These are phyloP conservation scores for Mycosphaerella sp. DNA, from an alignment of 2,329 filamentous ascomycete genomes.

Conservation along the genomic window DNA sequence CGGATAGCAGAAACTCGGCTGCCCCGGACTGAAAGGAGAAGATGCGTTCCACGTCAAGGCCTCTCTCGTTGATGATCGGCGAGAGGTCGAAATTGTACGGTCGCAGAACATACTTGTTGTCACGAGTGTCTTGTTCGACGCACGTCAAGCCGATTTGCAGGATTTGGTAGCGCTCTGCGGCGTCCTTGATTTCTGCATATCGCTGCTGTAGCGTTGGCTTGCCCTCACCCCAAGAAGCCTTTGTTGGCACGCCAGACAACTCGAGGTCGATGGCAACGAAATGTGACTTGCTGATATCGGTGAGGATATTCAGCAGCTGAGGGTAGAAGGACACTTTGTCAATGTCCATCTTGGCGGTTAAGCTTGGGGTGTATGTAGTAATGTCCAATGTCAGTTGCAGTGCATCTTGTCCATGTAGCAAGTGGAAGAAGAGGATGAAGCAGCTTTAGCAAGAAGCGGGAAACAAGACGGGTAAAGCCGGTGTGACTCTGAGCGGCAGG, in stretches of 20 bases:
- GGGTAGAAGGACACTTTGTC: slow-evolving; percentile 45
- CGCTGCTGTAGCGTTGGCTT: slow-evolving; percentile 52
- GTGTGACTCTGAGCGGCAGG: neutral
- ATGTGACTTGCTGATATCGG: slow-evolving; percentile 51
- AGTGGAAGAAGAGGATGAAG: slow-evolving; percentile 16
- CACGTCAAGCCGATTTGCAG: slow-evolving; percentile 62
- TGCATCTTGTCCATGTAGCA: slow-evolving; percentile 6
- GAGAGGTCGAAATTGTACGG: slow-evolving; percentile 61
- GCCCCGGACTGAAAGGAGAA: slow-evolving; percentile 55
- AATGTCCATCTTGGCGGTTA: slow-evolving; percentile 49
- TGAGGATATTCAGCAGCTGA: slow-evolving; percentile 50
- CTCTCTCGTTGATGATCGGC: slow-evolving; percentile 47
- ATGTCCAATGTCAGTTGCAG: slow-evolving; percentile 14
- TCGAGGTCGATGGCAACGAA: slow-evolving; percentile 62
- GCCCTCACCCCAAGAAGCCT: slow-evolving; percentile 33
- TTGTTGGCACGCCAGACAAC: slow-evolving; percentile 55
- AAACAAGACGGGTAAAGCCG: slow-evolving; percentile 9
- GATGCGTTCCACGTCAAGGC: slow-evolving; percentile 53
- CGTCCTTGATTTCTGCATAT: slow-evolving; percentile 54
- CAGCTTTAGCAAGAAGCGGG: slow-evolving; percentile 14
- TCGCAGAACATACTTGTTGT: slow-evolving; percentile 52
- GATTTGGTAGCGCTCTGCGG: slow-evolving; percentile 57
- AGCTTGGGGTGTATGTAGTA: slow-evolving; percentile 9
- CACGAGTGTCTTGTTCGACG: slow-evolving; percentile 50
- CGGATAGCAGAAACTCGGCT: slow-evolving; percentile 53